A percentile compares a stretch with the other conserved stretches of the same genome.
Conservation (phyloP, 345 rosid genomes). For the Citrus unshiu region DNA sequence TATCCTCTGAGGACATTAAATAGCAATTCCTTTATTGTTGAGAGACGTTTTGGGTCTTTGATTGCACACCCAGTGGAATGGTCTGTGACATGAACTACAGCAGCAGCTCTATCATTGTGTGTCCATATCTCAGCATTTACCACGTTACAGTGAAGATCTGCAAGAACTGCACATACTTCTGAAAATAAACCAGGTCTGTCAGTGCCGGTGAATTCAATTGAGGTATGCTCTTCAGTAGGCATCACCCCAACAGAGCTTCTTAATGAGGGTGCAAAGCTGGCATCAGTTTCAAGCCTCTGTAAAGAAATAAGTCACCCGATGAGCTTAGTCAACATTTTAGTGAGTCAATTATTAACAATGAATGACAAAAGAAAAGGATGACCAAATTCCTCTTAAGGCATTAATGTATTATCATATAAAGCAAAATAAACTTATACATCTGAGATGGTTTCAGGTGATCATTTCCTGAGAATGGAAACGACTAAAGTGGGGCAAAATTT, state of each 20-base stretch:
- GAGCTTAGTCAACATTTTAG: neutral
- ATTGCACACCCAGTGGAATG: slow-evolving; percentile 53
- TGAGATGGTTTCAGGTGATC: neutral
- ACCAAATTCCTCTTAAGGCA: neutral
- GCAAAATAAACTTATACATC: neutral
- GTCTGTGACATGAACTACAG: slow-evolving; percentile 78
- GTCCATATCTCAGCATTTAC: slow-evolving; percentile 94
- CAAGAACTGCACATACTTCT: slow-evolving; percentile 87
- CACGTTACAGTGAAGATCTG: slow-evolving; percentile 79
- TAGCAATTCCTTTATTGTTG: slow-evolving; percentile 56
- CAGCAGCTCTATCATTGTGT: slow-evolving; percentile 91
- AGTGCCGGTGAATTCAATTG: slow-evolving; percentile 74
- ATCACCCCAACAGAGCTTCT: slow-evolving; percentile 73
- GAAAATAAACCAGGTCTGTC: slow-evolving; percentile 91
- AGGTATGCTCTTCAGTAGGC: slow-evolving; percentile 75
- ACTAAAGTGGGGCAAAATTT: neutral
- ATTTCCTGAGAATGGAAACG: neutral
- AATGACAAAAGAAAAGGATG: neutral
- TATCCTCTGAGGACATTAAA: slow-evolving; percentile 61
- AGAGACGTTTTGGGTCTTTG: slow-evolving; percentile 59
- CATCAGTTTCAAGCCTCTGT: slow-evolving; percentile 79
- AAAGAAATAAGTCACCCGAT: slow-evolving; percentile 9
- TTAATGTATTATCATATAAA: neutral
- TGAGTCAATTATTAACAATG: neutral
- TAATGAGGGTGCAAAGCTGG: slow-evolving; percentile 49